These are phyloP conservation scores for Silene conica DNA, from an alignment of 148 eudicot species.

Conservation along the genomic window DNA sequence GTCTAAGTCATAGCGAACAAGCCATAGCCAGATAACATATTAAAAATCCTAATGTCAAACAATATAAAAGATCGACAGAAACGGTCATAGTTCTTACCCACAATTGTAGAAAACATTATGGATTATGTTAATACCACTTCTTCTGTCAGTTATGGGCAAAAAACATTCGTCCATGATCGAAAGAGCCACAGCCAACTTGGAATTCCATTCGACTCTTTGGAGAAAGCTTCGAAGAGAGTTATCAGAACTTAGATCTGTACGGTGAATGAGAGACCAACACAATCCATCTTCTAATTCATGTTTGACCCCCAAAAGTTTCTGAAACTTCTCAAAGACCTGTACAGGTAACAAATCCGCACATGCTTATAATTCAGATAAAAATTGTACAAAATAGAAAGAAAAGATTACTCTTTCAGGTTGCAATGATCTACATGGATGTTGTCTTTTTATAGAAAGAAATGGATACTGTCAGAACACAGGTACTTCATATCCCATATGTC, in stretches of 20 bases:
- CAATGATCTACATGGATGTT: neutral
- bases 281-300: conserved; percentile 82
- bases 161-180: conserved; percentile 95
- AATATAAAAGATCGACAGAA: neutral
- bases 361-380: conserved; percentile 5
- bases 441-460: neutral
- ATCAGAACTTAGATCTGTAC: conserved; percentile 57
- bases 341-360: conserved; percentile 25
- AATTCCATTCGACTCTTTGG: conserved; percentile 79
- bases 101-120: conserved; percentile 82
- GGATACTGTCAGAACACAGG: neutral
- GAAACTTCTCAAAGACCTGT: conserved; percentile 67
- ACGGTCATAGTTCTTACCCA: conserved; percentile 55
- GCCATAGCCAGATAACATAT: neutral
- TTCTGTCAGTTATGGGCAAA: conserved; percentile 82
- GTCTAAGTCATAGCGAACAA: neutral
- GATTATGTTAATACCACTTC: conserved; percentile 80
- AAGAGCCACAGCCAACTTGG: conserved; percentile 89
- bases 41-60: neutral
- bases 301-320: conserved; percentile 85
- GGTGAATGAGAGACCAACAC: conserved; percentile 84
- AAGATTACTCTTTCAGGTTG: neutral
- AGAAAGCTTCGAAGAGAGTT: conserved; percentile 45
- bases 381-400: conserved; percentile 7
- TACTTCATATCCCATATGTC: neutral